Evolutionary conservation across 83 land plant species (phyloP).

Genomic region (Diphasiastrum complanatum): DNA sequence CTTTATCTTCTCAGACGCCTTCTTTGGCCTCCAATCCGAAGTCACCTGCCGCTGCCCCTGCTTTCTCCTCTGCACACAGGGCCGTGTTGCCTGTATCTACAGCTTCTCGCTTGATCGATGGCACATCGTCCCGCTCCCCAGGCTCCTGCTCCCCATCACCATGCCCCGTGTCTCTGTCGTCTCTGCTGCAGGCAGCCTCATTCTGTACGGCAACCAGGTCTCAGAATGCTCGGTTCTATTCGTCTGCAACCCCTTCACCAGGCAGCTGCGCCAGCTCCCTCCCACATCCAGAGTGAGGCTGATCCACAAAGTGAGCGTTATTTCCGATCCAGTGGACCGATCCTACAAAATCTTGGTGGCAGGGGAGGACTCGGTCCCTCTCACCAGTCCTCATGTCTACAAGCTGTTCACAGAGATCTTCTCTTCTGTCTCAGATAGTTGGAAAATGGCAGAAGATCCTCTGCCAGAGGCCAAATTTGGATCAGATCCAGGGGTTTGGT

Average conservation of each 20-base stretch:
- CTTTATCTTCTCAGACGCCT: conserved; percentile 25
- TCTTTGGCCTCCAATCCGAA: conserved; percentile 22
- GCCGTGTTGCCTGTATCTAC: conserved; percentile 24
- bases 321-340: conserved; percentile 7
- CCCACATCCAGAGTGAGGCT: conserved; percentile 31
- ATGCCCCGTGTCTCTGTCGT: conserved; percentile 24
- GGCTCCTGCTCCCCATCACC: conserved; percentile 3
- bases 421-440: conserved; percentile 28
- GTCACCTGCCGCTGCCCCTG: conserved; percentile 27
- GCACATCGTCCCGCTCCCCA: conserved; percentile 32
- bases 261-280: conserved; percentile 23
- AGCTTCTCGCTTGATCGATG: conserved; percentile 31
- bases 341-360: conserved; percentile 36
- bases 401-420: conserved; percentile 36
- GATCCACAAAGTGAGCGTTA: conserved; percentile 36
- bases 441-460: conserved; percentile 34
- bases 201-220: conserved; percentile 40
- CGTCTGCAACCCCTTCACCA: conserved; percentile 42
- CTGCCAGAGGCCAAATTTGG: conserved; percentile 42
- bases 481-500: conserved; percentile 40
- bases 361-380: conserved; percentile 30
- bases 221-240: conserved; percentile 37
- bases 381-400: conserved; percentile 18
- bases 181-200: conserved; percentile 35
- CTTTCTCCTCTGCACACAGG: conserved; percentile 42